Percentiles rank a stretch among this genome's conserved stretches.
phyloP scores from a whole-genome alignment of 1,139 yeast species.

The Candida pseudocylindracea region DNA sequence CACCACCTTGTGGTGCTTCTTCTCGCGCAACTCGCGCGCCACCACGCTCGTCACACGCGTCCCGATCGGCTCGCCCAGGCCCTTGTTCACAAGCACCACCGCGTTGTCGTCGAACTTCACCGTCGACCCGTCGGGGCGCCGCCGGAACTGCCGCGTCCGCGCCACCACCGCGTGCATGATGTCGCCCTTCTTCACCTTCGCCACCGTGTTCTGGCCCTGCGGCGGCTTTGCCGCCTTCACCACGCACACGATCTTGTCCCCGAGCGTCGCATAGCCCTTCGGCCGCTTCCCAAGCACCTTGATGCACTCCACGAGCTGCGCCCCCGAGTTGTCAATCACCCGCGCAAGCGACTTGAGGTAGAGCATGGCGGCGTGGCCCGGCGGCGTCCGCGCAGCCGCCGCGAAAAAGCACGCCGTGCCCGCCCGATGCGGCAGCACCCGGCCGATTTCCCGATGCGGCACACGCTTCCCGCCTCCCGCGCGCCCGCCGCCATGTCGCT shows the following conservation, averaged over 20 bases:
- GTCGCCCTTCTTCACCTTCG: conserved; percentile 83
- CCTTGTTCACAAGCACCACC: conserved; percentile 75
- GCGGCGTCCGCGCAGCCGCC: too few species aligned
- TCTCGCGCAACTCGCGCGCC: conserved; percentile 74
- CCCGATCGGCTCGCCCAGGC: conserved; percentile 78
- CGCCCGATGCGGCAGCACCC: too few species aligned
- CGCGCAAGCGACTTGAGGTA: conserved; percentile 74
- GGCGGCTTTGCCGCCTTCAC: conserved; percentile 79
- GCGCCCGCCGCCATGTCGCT: too few species aligned
- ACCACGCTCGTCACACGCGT: conserved; percentile 85
- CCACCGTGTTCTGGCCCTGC: conserved; percentile 36
- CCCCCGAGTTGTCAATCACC: conserved; percentile 91
- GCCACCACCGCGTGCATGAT: conserved; percentile 91
- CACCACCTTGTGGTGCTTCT: conserved; percentile 69
- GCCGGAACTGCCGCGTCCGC: conserved; percentile 71
- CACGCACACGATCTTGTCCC: conserved; percentile 87
- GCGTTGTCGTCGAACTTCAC: conserved; percentile 91
- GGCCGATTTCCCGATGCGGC: too few species aligned
- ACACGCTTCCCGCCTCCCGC: too few species aligned
- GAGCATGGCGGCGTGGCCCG: conserved; percentile 26
- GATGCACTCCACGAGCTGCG: conserved; percentile 87
- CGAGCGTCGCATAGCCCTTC: conserved; percentile 59
- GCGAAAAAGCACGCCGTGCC: too few species aligned
- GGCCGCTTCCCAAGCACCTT: conserved; percentile 85
- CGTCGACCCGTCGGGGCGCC: conserved; percentile 73